Evolutionary conservation across 1,284 basidiomycete species (phyloP), one percentile per base, ranked within the genome.

Genomic region (Papiliotrema fonsecae): DNA sequence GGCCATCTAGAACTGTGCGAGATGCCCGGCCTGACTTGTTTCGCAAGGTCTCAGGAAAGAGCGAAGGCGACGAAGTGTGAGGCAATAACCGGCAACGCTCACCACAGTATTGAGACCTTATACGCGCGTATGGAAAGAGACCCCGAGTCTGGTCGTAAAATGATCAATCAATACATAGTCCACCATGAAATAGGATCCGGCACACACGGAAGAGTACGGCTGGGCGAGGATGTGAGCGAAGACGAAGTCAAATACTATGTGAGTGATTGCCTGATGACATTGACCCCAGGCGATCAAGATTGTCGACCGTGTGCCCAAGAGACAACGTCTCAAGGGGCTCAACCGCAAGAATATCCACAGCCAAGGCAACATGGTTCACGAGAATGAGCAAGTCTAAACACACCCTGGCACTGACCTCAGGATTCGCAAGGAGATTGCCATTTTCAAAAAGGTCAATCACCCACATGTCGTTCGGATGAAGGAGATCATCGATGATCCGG

Each of bases 401-500:
- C 40, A 31, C 35, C 26, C 16, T 11, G 13, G 22, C 27, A 39
- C 24, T 11, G 10, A 34, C 3, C 48, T 21, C 52, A 74, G 71
- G 49, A 72, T 75, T 32, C 85, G 82, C 32, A 86, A 85, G 40
- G 92, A 98, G 75, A 97, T 98, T 55, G 94, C 93, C 5, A 94
- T 98, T 70, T 92, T 98, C 87, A 97, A 97, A 76, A 93, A 96
- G 67, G 85, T 88, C 65, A 78, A 84, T 52, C 93, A 98, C 69
- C 84, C 86, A 0, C 87, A 98, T 67, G 85, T 98, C 50, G 94
- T 98, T 5, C 80, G 85, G 55, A 80, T 98, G 54, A 83, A 86
- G 63, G 92, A 97, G 72, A 92, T 97, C 65, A 96, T 98, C 60
- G 93, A 98, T 71, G 94, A 97, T 73, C 83, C 85, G 22, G 81